Percentiles rank a stretch among this genome's conserved stretches.
These are phyloP conservation scores for Fusarium sambucinum DNA, from an alignment of 2,329 filamentous ascomycete genomes.

Conservation along the genomic window DNA sequence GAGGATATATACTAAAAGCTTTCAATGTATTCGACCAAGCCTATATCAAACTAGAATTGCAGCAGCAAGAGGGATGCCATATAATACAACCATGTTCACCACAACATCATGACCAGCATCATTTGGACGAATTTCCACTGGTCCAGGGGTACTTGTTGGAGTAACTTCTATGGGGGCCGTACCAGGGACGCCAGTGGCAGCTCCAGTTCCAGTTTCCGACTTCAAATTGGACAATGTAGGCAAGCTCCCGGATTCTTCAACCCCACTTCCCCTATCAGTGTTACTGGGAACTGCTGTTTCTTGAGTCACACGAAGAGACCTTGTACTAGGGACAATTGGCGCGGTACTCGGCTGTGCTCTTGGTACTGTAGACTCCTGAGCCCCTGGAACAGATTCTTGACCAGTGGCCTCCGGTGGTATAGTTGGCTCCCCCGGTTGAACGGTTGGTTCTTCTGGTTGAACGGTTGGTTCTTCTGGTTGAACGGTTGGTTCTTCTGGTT, in stretches of 20 bases:
- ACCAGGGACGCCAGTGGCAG: rapidly evolving
- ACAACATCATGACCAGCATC: not conserved
- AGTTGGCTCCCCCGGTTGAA: too few relatives aligned
- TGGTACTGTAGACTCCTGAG: not conserved
- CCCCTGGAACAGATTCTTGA: not conserved
- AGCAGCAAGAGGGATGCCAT: not conserved
- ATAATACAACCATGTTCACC: not conserved
- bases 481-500: too few relatives aligned
- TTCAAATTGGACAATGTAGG: not conserved
- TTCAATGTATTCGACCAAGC: rapidly evolving
- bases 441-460: not conserved
- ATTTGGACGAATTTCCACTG: not conserved
- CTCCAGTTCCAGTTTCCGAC: not conserved
- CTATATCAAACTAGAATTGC: not conserved
- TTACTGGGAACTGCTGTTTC: not conserved
- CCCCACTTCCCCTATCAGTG: too few relatives aligned
- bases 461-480: too few relatives aligned
- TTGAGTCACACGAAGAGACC: not conserved
- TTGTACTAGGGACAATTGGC: not conserved
- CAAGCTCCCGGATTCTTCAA: not conserved
- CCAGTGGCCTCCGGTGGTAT: not conserved
- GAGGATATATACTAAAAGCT: not conserved
- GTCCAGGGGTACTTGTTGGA: not conserved
- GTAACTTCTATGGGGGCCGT: not conserved
- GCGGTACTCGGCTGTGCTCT: not conserved